Percentiles rank a stretch among this genome's conserved stretches.
Conservation (phyloP, 2,329 filamentous ascomycete genomes). For the Exophiala spinifera region DNA sequence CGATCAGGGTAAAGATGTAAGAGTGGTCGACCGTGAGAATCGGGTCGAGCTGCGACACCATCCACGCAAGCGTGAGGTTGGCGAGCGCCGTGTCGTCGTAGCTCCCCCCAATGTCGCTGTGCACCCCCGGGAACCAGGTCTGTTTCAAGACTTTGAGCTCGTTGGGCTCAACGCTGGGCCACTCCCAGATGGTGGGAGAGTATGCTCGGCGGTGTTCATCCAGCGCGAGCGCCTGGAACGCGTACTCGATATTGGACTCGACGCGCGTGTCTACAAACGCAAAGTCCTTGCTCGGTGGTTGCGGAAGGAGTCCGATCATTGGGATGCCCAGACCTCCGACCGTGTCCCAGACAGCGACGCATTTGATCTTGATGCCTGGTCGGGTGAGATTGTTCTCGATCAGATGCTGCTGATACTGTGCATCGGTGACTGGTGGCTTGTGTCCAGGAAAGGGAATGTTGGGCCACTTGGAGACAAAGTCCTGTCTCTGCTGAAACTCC, state of each 20-base stretch:
- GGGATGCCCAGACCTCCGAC: constrained; percentile 36
- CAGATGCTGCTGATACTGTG: constrained; percentile 24
- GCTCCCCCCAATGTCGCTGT: constrained; percentile 48
- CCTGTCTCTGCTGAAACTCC: constrained; percentile 27
- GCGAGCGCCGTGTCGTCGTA: constrained; percentile 49
- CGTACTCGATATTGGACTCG: constrained; percentile 34
- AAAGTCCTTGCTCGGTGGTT: constrained; percentile 30
- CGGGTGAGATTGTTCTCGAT: constrained; percentile 23
- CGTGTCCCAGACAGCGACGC: constrained; percentile 37
- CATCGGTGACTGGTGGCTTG: constrained; percentile 23
- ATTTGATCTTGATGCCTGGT: constrained; percentile 30
- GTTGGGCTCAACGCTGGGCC: constrained; percentile 31
- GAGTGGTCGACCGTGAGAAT: constrained; percentile 27
- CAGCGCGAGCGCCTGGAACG: constrained; percentile 35
- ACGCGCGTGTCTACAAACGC: constrained; percentile 35
- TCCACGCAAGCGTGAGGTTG: constrained; percentile 50
- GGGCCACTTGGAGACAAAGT: constrained; percentile 25
- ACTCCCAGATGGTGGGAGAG: constrained; percentile 35
- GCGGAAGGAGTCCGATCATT: constrained; percentile 29
- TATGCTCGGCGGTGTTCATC: constrained; percentile 35
- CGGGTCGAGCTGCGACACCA: constrained; percentile 44
- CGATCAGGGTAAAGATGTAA: constrained; percentile 20
- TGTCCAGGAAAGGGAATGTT: constrained; percentile 25
- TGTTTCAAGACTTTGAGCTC: constrained; percentile 38
- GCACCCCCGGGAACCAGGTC: constrained; percentile 49